Evolutionary conservation across 768 basidiomycete species (phyloP).

Genomic region (Lactifluus hygrophoroides): DNA sequence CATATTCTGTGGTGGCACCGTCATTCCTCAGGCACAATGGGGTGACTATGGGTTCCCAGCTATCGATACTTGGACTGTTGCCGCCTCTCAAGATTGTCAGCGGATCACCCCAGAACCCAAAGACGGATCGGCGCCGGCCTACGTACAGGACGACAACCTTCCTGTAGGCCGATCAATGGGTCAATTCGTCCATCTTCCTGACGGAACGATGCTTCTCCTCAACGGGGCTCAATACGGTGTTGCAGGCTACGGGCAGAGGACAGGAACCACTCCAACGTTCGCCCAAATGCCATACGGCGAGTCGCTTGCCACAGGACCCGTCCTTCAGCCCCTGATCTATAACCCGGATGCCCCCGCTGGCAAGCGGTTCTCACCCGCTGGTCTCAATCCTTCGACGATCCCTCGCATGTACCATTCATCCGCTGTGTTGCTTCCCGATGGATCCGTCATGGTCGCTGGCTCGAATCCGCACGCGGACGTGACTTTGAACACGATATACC

Average conservation of each 20-base stretch:
- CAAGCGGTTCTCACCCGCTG: neutral
- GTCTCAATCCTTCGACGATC: neutral
- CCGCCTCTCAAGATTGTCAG: neutral
- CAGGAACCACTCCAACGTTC: neutral
- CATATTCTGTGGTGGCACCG: constrained; percentile 1
- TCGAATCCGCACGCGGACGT: constrained; percentile 3
- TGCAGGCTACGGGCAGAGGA: neutral
- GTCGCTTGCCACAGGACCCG: neutral
- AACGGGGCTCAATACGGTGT: neutral
- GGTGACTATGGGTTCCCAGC: neutral
- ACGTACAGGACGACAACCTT: constrained; percentile 3
- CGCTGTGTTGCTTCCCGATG: neutral
- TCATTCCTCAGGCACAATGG: neutral
- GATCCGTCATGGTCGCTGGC: constrained; percentile 3
- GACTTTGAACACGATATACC: neutral
- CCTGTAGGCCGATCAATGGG: neutral
- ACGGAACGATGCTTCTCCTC: constrained; percentile 1
- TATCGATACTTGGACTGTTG: neutral
- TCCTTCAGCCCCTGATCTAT: neutral
- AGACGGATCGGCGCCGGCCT: neutral
- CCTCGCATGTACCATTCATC: constrained; percentile 7
- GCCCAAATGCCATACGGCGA: neutral
- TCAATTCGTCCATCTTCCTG: neutral
- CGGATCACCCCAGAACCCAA: constrained; percentile 5
- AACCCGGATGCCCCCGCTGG: neutral